phyloP scores from a whole-genome alignment of 176 grass and related monocot species.

The Areca catechu region DNA sequence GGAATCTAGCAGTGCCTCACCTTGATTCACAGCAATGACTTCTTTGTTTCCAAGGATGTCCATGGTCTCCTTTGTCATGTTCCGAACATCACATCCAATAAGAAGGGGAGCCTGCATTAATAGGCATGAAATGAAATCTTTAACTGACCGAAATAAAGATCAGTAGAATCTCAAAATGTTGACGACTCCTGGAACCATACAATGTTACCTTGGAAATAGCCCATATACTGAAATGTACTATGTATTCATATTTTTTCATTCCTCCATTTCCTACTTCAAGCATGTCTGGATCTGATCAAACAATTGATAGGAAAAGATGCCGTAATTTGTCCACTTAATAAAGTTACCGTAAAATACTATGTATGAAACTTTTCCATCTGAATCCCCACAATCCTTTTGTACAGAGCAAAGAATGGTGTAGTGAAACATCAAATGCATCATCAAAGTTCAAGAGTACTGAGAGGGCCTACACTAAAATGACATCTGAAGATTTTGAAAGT shows the following conservation, averaged over 20 bases:
- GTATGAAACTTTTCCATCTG: too few relatives aligned
- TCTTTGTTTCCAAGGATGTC: conserved; percentile 72
- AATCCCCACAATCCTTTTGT: too few relatives aligned
- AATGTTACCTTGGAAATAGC: conserved; percentile 73
- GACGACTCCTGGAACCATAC: neutral
- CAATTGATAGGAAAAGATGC: too few relatives aligned
- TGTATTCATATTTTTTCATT: conserved; percentile 65
- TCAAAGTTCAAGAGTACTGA: too few relatives aligned
- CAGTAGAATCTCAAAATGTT: too few relatives aligned
- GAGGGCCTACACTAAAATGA: neutral
- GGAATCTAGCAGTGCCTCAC: conserved; percentile 11
- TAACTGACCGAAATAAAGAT: neutral
- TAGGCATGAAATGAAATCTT: neutral
- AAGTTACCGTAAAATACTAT: too few relatives aligned
- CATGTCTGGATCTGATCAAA: conserved; percentile 22
- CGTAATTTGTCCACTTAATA: too few relatives aligned
- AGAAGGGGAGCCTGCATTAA: conserved; percentile 68
- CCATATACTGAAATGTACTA: conserved; percentile 86
- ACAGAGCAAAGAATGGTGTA: too few relatives aligned
- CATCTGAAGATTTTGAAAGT: neutral
- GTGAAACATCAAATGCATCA: too few relatives aligned
- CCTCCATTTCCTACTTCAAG: conserved; percentile 90
- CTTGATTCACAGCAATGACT: conserved; percentile 92
- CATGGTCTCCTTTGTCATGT: conserved; percentile 61
- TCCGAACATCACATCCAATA: conserved; percentile 75